Evolutionary conservation across 192 early-diverging fungal species (phyloP).

Genomic region (Podila clonocystis): DNA sequence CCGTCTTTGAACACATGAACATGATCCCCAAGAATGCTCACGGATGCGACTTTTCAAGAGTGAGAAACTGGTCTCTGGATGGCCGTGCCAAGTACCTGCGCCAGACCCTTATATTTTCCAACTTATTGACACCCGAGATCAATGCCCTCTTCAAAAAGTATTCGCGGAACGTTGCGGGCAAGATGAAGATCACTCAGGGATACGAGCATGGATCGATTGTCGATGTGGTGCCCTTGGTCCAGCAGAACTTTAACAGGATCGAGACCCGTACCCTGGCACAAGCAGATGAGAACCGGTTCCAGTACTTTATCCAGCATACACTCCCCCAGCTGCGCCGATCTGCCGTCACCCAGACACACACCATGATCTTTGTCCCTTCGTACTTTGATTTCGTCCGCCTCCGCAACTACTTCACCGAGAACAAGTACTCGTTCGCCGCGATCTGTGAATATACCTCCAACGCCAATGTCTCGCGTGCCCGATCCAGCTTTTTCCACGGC

Average conservation of each 20-base stretch:
- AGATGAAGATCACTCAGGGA: constrained; percentile 71
- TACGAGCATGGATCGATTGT: constrained; percentile 75
- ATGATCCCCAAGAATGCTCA: constrained; percentile 90
- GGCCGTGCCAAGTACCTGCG: constrained; percentile 86
- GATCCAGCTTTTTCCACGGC: constrained; percentile 85
- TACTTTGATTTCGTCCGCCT: constrained; percentile 98
- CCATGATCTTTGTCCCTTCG: constrained; percentile 87
- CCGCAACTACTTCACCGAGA: constrained; percentile 86
- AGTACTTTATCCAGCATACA: constrained; percentile 76
- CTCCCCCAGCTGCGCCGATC: constrained; percentile 68
- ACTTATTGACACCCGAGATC: constrained; percentile 90
- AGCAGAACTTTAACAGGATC: constrained; percentile 86
- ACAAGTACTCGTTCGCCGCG: constrained; percentile 76
- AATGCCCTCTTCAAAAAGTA: constrained; percentile 85
- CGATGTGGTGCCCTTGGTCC: constrained; percentile 81
- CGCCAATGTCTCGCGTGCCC: constrained; percentile 79
- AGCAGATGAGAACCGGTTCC: constrained; percentile 84
- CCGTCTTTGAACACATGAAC: constrained; percentile 88
- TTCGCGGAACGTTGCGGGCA: constrained; percentile 72
- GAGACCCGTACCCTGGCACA: constrained; percentile 64
- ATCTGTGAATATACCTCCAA: constrained; percentile 91
- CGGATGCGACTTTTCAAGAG: constrained; percentile 95
- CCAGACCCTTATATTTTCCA: constrained; percentile 88
- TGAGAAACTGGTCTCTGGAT: constrained; percentile 88
- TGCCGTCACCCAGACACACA: constrained; percentile 65